Percentiles rank a stretch among this genome's conserved stretches.
Conservation (phyloP, 345 rosid species). For the Trapa bicornis region DNA sequence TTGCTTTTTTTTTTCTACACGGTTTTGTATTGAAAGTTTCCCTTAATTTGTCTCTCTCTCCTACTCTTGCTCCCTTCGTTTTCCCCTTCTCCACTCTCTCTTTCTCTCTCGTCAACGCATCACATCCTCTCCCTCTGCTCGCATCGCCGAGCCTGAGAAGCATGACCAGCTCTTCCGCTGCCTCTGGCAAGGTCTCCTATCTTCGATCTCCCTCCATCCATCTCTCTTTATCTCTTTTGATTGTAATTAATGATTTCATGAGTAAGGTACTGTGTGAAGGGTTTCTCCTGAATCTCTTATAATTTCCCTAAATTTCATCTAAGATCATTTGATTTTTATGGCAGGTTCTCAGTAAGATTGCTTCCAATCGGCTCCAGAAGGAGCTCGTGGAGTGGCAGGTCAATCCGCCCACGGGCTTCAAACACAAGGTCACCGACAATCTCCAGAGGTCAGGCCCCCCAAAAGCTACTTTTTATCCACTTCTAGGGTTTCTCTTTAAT, state of each 20-base stretch:
- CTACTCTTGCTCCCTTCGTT: no score
- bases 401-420: slow-evolving; percentile 86
- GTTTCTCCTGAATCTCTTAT: background rate
- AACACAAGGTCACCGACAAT: slow-evolving; percentile 82
- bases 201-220: background rate
- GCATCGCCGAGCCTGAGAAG: background rate
- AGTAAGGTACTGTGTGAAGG: background rate
- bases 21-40: no score
- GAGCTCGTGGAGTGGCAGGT: slow-evolving; percentile 95
- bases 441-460: slow-evolving; percentile 52
- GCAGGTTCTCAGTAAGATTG: slow-evolving; percentile 80
- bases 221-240: background rate
- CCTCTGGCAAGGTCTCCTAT: slow-evolving; percentile 51
- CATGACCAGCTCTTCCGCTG: slow-evolving; percentile 76
- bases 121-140: slow-evolving; percentile 4
- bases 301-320: background rate
- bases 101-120: slow-evolving; percentile 14
- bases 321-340: background rate
- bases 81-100: background rate
- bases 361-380: slow-evolving; percentile 86
- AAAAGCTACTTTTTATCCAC: no score
- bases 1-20: no score
- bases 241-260: background rate
- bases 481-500: no score
- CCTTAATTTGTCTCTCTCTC: no score